Evolutionary conservation across 139 green algal genomes (phyloP), one percentile per base, ranked within the genome.

Genomic region (Mesostigma viride): DNA sequence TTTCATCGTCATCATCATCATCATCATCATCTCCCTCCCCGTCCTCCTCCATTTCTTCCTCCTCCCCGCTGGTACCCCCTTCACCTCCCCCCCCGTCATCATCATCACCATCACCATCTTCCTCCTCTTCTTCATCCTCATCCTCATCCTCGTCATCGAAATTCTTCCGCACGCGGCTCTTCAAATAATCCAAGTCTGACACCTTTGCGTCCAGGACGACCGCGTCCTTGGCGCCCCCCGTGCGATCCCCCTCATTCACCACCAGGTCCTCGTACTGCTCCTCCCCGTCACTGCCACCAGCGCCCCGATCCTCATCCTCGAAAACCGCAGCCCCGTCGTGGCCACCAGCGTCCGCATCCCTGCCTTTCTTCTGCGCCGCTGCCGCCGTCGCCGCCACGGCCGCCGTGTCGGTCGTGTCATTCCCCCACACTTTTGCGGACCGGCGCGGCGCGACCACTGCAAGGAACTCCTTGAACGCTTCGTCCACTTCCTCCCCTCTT

Each of bases 401-500:
- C 11, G 5, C n/a, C n/a, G n/a, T 24, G 11, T 14, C 34, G 36
- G n/a, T 36, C 26, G 44, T 66, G 34, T 97, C 90, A 74, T 97
- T 96, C 58, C 67, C 70, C 88, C 91, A 97, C 17, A 94, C 82
- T 24, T 85, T 78, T 0, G 81, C 74, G 58, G 86, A 86, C 36
- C 48, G 69, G 1, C 86, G 81, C 0, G 88, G 88, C 73, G 88
- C 71, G 88, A 96, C 95, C 8, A 96, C 61, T 40, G 85, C 73
- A 72, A 97, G 62, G 64, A 97, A 97, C 84, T 97, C 91, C 3
- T 76, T 63, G 59, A 97, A 79, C 81, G 88, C 76, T 0, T 82
- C 78, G 72, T 96, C 89, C 0, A 44, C 48, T 20, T 74, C 74
- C 30, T 27, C 61, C 17, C 11, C 44, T 31, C 5, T 33, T 31